Percentiles rank a stretch among this genome's conserved stretches.
These are phyloP conservation scores for Babesia ovata DNA, from an alignment of 169 alveolate genomes.

Conservation along the genomic window DNA sequence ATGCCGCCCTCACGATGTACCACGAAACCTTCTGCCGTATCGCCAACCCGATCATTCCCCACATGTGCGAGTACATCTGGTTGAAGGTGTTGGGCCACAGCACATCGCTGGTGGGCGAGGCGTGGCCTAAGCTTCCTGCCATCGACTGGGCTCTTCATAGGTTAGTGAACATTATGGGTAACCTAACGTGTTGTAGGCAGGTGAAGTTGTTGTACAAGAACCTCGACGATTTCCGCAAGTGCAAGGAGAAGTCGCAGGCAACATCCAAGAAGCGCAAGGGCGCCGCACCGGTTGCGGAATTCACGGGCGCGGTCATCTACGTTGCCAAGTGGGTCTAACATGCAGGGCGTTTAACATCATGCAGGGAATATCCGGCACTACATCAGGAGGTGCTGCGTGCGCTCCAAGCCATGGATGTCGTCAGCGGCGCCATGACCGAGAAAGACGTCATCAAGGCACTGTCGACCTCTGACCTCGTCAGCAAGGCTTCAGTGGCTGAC, in stretches of 20 bases:
- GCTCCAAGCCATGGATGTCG: slow-evolving; percentile 32
- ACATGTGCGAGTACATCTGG: slow-evolving; percentile 90
- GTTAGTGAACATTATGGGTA: slow-evolving; percentile 49
- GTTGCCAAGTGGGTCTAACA: slow-evolving; percentile 40
- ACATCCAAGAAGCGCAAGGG: slow-evolving; percentile 17
- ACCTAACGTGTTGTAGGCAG: neutral
- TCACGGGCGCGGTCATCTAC: slow-evolving; percentile 59
- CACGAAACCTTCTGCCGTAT: slow-evolving; percentile 81
- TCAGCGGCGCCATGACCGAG: slow-evolving; percentile 27
- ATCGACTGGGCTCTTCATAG: slow-evolving; percentile 71
- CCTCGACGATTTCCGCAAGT: slow-evolving; percentile 62
- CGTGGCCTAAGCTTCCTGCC: slow-evolving; percentile 80
- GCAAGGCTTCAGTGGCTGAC: slow-evolving; percentile 66
- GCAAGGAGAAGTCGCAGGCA: slow-evolving; percentile 60
- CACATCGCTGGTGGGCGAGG: slow-evolving; percentile 67
- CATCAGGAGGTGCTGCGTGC: slow-evolving; percentile 35
- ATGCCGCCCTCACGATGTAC: slow-evolving; percentile 40
- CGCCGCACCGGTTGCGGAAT: slow-evolving; percentile 5
- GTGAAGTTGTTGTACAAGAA: slow-evolving; percentile 44
- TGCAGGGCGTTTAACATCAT: neutral
- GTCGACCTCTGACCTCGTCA: slow-evolving; percentile 65
- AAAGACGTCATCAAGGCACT: slow-evolving; percentile 61
- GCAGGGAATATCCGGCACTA: slow-evolving; percentile 56
- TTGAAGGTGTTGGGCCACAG: slow-evolving; percentile 76
- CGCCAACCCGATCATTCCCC: slow-evolving; percentile 89